These are phyloP conservation scores for Tausonia pullulans DNA, from an alignment of 1,284 basidiomycete genomes.

Conservation along the genomic window DNA sequence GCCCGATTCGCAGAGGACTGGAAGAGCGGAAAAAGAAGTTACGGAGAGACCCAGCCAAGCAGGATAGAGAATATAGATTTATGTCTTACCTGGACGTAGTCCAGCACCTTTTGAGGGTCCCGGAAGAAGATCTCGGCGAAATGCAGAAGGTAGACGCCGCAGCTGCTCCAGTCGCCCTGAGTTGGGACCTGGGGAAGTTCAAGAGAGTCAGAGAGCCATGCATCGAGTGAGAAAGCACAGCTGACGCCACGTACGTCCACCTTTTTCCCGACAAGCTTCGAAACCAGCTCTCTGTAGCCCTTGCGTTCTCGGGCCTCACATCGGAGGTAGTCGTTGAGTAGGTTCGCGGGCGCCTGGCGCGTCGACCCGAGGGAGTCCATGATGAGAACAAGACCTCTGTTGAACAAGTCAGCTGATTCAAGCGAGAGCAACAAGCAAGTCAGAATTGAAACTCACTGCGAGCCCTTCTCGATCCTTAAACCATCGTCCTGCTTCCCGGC, in stretches of 20 bases:
- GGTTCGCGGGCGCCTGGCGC: slow-evolving; percentile 53
- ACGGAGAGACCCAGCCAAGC: background rate
- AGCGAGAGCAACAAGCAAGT: background rate
- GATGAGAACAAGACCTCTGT: slow-evolving; percentile 65
- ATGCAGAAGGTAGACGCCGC: slow-evolving; percentile 39
- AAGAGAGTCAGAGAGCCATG: background rate
- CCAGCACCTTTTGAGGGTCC: slow-evolving; percentile 24
- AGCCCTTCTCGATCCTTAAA: too few species aligned
- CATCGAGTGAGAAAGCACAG: background rate
- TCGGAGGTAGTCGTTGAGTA: slow-evolving; percentile 56
- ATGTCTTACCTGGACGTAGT: slow-evolving; percentile 27
- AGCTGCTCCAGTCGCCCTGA: slow-evolving; percentile 42
- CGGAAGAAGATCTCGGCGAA: slow-evolving; percentile 31
- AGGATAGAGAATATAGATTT: background rate
- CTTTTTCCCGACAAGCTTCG: background rate
- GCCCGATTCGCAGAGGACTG: background rate
- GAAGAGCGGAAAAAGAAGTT: background rate
- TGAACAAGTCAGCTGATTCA: too few species aligned
- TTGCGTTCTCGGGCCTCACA: slow-evolving; percentile 73
- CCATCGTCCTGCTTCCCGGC: too few species aligned
- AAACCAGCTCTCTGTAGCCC: slow-evolving; percentile 20
- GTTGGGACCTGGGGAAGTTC: slow-evolving; percentile 29
- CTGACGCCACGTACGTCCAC: slow-evolving; percentile 5
- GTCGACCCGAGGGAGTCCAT: slow-evolving; percentile 71
- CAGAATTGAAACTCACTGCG: background rate